Conservation (phyloP, 768 basidiomycete species). For the Suillus discolor region DNA sequence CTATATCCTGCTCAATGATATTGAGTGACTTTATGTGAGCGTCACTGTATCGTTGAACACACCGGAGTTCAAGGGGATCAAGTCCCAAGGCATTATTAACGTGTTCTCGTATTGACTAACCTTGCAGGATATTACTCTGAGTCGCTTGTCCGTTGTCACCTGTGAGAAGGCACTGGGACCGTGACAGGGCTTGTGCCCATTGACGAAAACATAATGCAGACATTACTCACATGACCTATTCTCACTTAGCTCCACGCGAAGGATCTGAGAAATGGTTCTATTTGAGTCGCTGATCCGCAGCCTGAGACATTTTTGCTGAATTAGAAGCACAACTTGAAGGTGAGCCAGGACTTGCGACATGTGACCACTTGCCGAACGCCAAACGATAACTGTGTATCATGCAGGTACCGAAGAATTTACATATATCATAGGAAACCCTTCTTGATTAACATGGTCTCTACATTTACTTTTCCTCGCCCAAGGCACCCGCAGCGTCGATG, state of each 20-base stretch:
- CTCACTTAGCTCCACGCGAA: background rate
- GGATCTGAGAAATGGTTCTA: background rate
- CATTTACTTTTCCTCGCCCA: background rate
- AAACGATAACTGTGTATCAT: background rate
- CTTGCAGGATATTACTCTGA: background rate
- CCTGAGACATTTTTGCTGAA: background rate
- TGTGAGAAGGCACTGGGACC: background rate
- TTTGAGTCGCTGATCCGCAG: background rate
- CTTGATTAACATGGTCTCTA: background rate
- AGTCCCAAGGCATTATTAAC: conserved; percentile 57
- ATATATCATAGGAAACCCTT: background rate
- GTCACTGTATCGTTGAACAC: conserved; percentile 10
- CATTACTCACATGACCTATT: background rate
- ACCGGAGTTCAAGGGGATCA: conserved; percentile 63
- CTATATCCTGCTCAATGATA: conserved; percentile 39
- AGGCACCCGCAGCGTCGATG: conserved; percentile 56
- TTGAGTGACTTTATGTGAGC: background rate
- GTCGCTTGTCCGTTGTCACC: background rate
- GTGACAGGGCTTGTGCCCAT: background rate
- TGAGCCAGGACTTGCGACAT: background rate
- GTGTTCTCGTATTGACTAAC: background rate
- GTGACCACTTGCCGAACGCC: background rate
- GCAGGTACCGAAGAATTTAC: background rate
- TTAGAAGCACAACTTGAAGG: too few relatives aligned
- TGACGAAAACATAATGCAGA: background rate